phyloP scores from a whole-genome alignment of 2,329 filamentous ascomycete genomes.

The Blumeria hordei region DNA sequence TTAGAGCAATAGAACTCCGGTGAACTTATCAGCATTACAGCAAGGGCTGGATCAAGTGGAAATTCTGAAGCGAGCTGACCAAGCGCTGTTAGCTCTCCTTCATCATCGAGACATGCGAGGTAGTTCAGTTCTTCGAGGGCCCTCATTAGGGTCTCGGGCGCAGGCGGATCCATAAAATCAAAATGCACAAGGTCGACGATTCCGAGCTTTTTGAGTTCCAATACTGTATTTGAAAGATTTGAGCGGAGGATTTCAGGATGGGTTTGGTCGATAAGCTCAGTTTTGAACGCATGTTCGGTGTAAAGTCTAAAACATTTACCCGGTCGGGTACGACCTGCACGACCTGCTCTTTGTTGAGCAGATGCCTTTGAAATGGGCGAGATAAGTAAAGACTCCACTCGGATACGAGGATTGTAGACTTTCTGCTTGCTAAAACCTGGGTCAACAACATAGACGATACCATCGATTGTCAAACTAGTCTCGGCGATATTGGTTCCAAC shows the following conservation, averaged over 20 bases:
- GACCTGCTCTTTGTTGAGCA: conserved; percentile 89
- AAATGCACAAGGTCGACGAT: conserved; percentile 93
- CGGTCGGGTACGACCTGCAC: conserved; percentile 92
- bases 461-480: conserved; percentile 91
- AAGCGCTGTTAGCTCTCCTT: conserved; percentile 72
- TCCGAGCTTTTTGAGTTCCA: conserved; percentile 93
- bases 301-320: conserved; percentile 97
- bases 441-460: conserved; percentile 98
- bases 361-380: conserved; percentile 96
- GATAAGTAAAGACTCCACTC: conserved; percentile 90
- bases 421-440: conserved; percentile 98
- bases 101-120: conserved; percentile 83
- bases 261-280: conserved; percentile 91
- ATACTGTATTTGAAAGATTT: conserved; percentile 79
- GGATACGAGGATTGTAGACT: conserved; percentile 90
- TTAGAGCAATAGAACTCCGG: conserved; percentile 98
- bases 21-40: conserved; percentile 93
- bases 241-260: conserved; percentile 90
- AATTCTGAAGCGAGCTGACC: conserved; percentile 83
- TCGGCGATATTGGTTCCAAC: conserved; percentile 96
- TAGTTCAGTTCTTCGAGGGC: conserved; percentile 96
- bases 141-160: conserved; percentile 94
- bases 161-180: conserved; percentile 93
- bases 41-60: conserved; percentile 75
- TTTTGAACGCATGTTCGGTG: conserved; percentile 88